A percentile compares a stretch with the other conserved stretches of the same genome.
Conservation (phyloP, 2,329 filamentous ascomycete genomes). For the Ophiostoma sp. region DNA sequence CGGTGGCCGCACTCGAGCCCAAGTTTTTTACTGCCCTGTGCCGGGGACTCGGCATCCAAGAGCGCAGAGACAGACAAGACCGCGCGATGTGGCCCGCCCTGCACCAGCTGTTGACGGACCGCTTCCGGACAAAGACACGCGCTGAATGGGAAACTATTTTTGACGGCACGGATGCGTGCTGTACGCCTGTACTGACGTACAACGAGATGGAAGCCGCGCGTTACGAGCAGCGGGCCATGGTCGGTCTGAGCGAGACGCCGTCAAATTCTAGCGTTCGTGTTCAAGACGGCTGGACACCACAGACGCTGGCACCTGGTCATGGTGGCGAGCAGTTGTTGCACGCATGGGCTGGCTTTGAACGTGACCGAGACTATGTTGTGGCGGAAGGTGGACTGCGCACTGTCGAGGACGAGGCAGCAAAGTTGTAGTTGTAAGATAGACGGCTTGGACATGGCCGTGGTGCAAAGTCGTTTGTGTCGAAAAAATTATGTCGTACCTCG, state of each 20-base stretch:
- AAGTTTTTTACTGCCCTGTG: neutral
- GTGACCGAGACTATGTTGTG: neutral
- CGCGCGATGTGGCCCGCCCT: neutral
- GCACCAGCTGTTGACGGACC: neutral
- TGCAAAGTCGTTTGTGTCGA: no score
- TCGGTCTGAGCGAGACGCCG: neutral
- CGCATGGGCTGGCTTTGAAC: neutral
- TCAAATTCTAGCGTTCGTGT: neutral
- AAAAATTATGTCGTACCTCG: no score
- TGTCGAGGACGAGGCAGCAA: neutral
- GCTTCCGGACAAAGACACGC: neutral
- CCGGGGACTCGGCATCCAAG: neutral
- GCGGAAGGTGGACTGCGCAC: neutral
- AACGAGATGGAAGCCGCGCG: neutral
- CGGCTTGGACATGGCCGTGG: no score
- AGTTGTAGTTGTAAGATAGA: neutral
- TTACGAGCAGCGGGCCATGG: conserved; percentile 9
- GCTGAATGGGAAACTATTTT: neutral
- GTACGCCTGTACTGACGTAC: neutral
- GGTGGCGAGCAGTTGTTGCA: neutral
- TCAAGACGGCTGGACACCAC: neutral
- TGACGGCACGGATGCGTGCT: conserved; percentile 9
- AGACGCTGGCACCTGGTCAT: neutral
- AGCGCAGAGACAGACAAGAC: neutral
- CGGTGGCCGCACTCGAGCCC: neutral